Percentiles rank a stretch among this genome's conserved stretches.
These are phyloP conservation scores for Pachysandra terminalis DNA, from an alignment of 164 flowering plant species.

Conservation along the genomic window DNA sequence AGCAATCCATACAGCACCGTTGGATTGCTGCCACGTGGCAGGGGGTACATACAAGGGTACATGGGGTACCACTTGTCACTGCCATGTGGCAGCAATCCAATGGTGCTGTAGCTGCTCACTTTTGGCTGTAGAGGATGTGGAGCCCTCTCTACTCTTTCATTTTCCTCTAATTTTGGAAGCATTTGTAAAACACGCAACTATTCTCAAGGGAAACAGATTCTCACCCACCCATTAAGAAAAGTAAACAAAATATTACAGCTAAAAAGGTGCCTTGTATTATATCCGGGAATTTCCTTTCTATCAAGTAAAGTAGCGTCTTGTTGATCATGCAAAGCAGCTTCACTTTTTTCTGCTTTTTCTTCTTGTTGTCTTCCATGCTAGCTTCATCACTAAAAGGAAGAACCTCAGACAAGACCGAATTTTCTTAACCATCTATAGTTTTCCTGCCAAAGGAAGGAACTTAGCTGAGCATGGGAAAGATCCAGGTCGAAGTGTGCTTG, in stretches of 20 bases:
- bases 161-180: too few relatives aligned
- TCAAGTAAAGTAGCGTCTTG: neutral
- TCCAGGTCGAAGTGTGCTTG: constrained; percentile 60
- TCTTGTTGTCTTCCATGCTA: neutral
- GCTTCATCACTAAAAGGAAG: neutral
- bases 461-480: constrained; percentile 40
- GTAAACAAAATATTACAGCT: too few relatives aligned
- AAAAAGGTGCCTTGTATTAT: neutral
- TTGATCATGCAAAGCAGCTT: neutral
- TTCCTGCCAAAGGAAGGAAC: neutral
- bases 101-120: too few relatives aligned
- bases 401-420: neutral
- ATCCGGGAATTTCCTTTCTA: neutral
- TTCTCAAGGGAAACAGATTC: too few relatives aligned
- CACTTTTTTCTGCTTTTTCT: neutral
- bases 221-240: neutral
- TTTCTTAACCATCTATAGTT: neutral
- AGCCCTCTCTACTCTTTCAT: too few relatives aligned
- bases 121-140: too few relatives aligned
- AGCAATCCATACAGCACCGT: too few relatives aligned
- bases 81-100: too few relatives aligned
- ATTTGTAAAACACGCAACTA: too few relatives aligned
- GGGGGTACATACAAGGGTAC: too few relatives aligned
- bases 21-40: too few relatives aligned
- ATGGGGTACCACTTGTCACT: too few relatives aligned